Base-by-base conservation (phyloP, 306 rosid species). In the Castanospermum australe region DNA sequence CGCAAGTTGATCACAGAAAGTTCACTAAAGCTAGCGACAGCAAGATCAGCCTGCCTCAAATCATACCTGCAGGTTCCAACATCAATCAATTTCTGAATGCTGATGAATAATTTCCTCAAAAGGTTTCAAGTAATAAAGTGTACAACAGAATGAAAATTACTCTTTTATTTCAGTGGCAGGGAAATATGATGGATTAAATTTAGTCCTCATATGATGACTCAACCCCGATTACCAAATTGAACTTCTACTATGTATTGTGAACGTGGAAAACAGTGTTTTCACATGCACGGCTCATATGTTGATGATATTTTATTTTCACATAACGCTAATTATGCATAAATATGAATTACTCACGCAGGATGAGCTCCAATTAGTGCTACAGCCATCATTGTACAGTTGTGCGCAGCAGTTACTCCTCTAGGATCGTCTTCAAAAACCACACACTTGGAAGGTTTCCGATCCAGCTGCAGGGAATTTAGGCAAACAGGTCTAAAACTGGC, bases 361-460 rank as follows among this genome's bases (percentile, higher is more conserved):
- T 96, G 90, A 25, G 93, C 78, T 35, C 99, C 98, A 21, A 96
- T 96, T 57, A 93, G 79, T 78, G 94, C 99, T 48, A 93, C 88
- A 22, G 97, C 98, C 98, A 96, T 96, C 99, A 96, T 96, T 21
- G 98, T 93, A 67, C 98, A 96, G 60, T 96, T 96, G 88, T 96
- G 99, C 6, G 99, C 99, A 12, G 98, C 99, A 11, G 99, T 90
- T 68, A 96, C 91, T 75, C 98, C 91, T 79, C 98, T 81, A n/a
- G 99, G 98, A 72, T 96, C 98, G 66, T 93, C 99, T 88, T 93
- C 99, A 14, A 96, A 96, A 83, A 91, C 99, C 50, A 96, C 97
- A 61, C 98, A 96, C 83, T 93, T 96, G 18, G 97, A 90, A 63
- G 99, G 99, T 89, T 93, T 96, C 67, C 97, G 91, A 71, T 96